A percentile compares a stretch with the other conserved stretches of the same genome.
Conservation (phyloP, 2,329 filamentous ascomycete species). For the Monosporascus sp. region DNA sequence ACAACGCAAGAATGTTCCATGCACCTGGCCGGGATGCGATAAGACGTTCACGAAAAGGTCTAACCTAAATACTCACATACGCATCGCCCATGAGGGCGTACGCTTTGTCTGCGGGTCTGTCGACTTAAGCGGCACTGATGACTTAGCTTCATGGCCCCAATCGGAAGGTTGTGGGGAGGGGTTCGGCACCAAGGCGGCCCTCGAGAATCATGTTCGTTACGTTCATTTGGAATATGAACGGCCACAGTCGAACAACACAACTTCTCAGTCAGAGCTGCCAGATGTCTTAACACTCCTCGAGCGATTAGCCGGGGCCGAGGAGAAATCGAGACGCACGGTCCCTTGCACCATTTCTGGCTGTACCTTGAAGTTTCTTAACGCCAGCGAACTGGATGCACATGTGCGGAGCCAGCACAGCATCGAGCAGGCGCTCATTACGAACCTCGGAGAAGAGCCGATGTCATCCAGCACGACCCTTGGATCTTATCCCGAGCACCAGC, state of each 20-base stretch:
- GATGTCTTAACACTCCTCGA: slow-evolving; percentile 32
- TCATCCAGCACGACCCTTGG: not conserved
- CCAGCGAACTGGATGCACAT: slow-evolving; percentile 46
- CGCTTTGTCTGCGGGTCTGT: slow-evolving; percentile 75
- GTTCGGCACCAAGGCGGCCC: slow-evolving; percentile 70
- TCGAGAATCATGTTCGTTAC: slow-evolving; percentile 81
- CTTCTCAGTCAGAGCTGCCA: slow-evolving; percentile 18
- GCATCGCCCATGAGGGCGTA: slow-evolving; percentile 69
- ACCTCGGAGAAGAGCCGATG: slow-evolving; percentile 1
- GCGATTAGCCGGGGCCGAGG: slow-evolving; percentile 36
- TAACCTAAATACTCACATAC: slow-evolving; percentile 78
- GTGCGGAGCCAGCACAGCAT: slow-evolving; percentile 27
- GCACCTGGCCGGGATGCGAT: slow-evolving; percentile 62
- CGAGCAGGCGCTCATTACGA: slow-evolving; percentile 14
- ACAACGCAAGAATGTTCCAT: slow-evolving; percentile 61
- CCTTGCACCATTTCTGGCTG: slow-evolving; percentile 40
- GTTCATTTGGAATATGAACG: slow-evolving; percentile 65
- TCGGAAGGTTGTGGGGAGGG: slow-evolving; percentile 66
- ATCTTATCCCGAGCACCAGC: too few relatives aligned
- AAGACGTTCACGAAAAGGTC: slow-evolving; percentile 76
- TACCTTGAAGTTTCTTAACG: slow-evolving; percentile 41
- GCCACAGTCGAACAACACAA: slow-evolving; percentile 23
- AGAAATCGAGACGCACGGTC: slow-evolving; percentile 37
- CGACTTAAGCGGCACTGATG: slow-evolving; percentile 51
- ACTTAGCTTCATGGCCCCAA: slow-evolving; percentile 59